Conservation (phyloP, 2,329 filamentous ascomycete species). For the Trichoderma sp. region DNA sequence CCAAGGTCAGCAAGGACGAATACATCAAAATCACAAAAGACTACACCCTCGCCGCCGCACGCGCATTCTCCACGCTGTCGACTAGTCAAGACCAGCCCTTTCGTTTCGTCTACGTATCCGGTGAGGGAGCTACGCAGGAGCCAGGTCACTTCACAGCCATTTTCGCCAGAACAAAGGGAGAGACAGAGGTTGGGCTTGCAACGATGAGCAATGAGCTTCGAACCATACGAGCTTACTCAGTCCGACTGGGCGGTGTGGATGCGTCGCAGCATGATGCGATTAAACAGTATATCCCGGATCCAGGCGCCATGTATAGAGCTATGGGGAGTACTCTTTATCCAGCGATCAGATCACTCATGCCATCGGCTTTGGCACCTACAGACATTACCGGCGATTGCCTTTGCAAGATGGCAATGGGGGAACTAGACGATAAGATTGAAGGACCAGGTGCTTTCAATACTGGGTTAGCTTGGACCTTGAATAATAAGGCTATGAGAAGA, state of each 20-base stretch:
- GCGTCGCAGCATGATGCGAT: not conserved
- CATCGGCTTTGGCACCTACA: not conserved
- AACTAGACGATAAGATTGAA: not conserved
- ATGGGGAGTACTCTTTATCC: not conserved
- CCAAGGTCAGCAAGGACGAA: slow-evolving; percentile 58
- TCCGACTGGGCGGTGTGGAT: not conserved
- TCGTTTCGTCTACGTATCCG: not conserved
- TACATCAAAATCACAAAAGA: slow-evolving; percentile 67
- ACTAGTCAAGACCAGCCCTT: not conserved
- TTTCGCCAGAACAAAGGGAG: not conserved
- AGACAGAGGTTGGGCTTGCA: not conserved
- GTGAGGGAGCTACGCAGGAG: not conserved
- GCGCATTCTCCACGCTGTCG: not conserved
- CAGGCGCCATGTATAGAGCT: not conserved
- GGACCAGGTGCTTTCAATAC: not conserved
- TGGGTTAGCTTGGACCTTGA: not conserved
- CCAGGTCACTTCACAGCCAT: not conserved
- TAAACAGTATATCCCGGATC: not conserved
- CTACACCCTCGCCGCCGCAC: slow-evolving; percentile 56
- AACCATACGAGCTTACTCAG: not conserved
- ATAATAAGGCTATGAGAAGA: not conserved
- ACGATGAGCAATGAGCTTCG: not conserved
- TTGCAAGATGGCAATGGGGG: not conserved
- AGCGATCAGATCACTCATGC: not conserved
- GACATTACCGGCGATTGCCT: not conserved